A percentile compares a stretch with the other conserved stretches of the same genome.
Evolutionary conservation across 2,329 filamentous ascomycete species (phyloP).

Genomic region (Ceratocystis papillata): DNA sequence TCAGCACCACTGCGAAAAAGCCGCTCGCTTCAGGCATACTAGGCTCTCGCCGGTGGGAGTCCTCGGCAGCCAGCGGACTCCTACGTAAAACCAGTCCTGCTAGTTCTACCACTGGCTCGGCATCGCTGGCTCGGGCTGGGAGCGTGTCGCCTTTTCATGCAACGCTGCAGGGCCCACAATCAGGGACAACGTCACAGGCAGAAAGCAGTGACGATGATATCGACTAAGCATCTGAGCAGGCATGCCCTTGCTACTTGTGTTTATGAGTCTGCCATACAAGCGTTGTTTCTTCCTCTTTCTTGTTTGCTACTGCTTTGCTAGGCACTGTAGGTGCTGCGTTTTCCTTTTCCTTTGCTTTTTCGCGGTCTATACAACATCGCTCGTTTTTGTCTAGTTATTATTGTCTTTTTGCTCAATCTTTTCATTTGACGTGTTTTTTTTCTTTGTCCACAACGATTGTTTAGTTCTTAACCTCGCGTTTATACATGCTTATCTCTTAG

Average conservation of each 20-base stretch:
- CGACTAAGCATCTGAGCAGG: conserved; percentile 21
- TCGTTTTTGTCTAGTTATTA: conserved; percentile 11
- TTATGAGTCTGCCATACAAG: background rate
- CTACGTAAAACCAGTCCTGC: conserved; percentile 32
- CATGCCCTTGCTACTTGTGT: background rate
- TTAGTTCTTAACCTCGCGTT: background rate
- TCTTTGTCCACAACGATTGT: background rate
- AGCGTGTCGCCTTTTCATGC: conserved; percentile 22
- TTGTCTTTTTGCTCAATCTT: conserved; percentile 3
- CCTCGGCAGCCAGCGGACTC: conserved; percentile 37
- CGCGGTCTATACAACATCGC: background rate
- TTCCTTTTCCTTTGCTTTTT: background rate
- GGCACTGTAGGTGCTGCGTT: background rate
- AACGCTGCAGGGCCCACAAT: conserved; percentile 16
- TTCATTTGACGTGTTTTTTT: background rate
- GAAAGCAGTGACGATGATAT: conserved; percentile 24
- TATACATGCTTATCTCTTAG: background rate
- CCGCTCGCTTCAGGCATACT: conserved; percentile 34
- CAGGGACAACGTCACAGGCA: background rate
- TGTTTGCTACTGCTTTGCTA: background rate
- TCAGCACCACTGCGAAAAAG: conserved; percentile 30
- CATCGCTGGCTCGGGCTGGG: conserved; percentile 17
- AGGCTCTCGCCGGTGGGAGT: conserved; percentile 32
- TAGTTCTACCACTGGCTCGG: conserved; percentile 32
- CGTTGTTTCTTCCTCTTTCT: background rate